Percentiles rank a stretch among this genome's conserved stretches.
Evolutionary conservation across 2,329 filamentous ascomycete genomes (phyloP).

Genomic region (Hawksworthiomyces lignivorus): DNA sequence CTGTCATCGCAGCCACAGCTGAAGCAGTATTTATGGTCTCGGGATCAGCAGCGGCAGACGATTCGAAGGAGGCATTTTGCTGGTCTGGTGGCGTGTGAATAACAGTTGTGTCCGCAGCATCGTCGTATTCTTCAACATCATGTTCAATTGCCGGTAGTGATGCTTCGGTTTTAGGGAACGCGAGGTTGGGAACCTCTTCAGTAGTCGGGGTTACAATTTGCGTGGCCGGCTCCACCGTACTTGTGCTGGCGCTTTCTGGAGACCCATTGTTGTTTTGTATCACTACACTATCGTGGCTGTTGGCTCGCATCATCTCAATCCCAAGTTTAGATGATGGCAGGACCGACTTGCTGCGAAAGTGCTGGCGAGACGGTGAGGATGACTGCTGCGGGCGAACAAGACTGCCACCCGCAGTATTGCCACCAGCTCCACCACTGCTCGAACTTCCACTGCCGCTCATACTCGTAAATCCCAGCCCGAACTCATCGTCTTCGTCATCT

Average conservation of each 20-base stretch:
- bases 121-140: slow-evolving; percentile 9
- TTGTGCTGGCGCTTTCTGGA: slow-evolving; percentile 36
- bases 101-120: slow-evolving; percentile 18
- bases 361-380: slow-evolving; percentile 28
- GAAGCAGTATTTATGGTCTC: neutral
- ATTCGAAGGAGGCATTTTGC: neutral
- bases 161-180: too few relatives aligned
- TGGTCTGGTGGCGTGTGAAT: slow-evolving; percentile 21
- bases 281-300: slow-evolving; percentile 77
- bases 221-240: slow-evolving; percentile 37
- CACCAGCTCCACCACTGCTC: slow-evolving; percentile 28
- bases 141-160: too few relatives aligned
- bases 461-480: slow-evolving; percentile 47
- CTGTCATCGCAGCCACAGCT: neutral
- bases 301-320: slow-evolving; percentile 96
- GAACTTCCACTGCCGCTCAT: slow-evolving; percentile 12
- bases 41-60: neutral
- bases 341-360: slow-evolving; percentile 47
- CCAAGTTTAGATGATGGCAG: slow-evolving; percentile 81
- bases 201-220: slow-evolving; percentile 44
- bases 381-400: slow-evolving; percentile 22
- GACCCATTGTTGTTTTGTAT: slow-evolving; percentile 32
- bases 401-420: slow-evolving; percentile 14
- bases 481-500: slow-evolving; percentile 90
- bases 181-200: slow-evolving; percentile 22